phyloP scores from a whole-genome alignment of 2,329 filamentous ascomycete genomes.

The Diaporthe citriasiana region DNA sequence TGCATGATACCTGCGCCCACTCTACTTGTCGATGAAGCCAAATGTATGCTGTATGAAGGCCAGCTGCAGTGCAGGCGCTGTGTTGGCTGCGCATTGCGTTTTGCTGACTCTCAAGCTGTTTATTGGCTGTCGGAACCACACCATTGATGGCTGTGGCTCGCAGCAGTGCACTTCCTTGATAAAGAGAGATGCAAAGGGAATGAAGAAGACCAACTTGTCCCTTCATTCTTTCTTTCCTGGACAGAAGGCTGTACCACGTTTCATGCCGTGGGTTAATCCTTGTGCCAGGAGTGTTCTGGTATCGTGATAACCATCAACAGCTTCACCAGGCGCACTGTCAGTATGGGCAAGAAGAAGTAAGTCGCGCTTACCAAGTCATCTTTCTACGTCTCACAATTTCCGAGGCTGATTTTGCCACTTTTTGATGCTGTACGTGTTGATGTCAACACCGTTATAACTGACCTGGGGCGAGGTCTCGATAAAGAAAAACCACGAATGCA shows the following conservation, averaged over 20 bases:
- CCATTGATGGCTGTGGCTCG: not conserved
- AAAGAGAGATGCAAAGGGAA: not conserved
- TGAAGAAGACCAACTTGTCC: not conserved
- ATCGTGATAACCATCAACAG: not conserved
- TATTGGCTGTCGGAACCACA: not conserved
- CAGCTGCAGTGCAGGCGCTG: not conserved
- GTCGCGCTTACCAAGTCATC: not conserved
- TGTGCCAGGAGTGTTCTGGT: not conserved
- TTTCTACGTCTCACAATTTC: not conserved
- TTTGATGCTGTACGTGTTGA: not conserved
- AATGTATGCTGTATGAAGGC: not conserved
- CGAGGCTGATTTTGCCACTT: not conserved
- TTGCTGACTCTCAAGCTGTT: not conserved
- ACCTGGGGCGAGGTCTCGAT: not conserved
- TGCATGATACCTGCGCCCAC: not conserved
- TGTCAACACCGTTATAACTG: not conserved
- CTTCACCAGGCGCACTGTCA: not conserved
- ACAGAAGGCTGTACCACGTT: not conserved
- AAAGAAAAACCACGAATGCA: not conserved
- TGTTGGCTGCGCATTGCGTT: not conserved
- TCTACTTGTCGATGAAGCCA: not conserved
- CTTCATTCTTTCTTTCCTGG: not conserved
- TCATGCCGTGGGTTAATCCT: not conserved
- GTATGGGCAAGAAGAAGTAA: not conserved
- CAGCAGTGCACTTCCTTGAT: not conserved